Conservation (phyloP, 345 rosid species). For the Rhodomyrtus tomentosa region DNA sequence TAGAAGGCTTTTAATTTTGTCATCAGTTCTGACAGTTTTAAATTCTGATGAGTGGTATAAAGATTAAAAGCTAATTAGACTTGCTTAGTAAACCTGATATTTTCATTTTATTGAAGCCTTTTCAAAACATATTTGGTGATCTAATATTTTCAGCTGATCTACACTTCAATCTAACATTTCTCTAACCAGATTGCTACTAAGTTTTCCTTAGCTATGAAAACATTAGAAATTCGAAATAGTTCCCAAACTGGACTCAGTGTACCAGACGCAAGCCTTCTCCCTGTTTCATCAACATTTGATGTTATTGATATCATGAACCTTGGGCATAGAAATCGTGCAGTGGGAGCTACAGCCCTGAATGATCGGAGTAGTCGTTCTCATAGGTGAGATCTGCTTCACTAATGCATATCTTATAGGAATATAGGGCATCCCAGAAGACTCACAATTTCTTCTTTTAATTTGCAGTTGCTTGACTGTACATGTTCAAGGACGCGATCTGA, state of each 20-base stretch:
- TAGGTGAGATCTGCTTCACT: constrained; percentile 35
- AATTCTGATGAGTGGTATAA: neutral
- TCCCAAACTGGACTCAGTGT: constrained; percentile 92
- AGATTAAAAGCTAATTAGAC: neutral
- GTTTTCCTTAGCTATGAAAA: constrained; percentile 9
- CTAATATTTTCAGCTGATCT: neutral
- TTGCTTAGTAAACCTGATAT: neutral
- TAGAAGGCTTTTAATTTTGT: neutral
- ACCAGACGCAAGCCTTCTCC: constrained; percentile 80
- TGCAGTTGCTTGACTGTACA: constrained; percentile 96
- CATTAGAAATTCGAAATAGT: constrained; percentile 88
- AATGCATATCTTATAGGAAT: neutral
- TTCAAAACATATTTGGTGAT: neutral
- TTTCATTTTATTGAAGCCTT: neutral
- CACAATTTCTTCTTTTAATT: constrained; percentile 7
- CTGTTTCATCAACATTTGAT: constrained; percentile 75
- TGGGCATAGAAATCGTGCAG: constrained; percentile 87
- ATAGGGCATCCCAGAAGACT: neutral
- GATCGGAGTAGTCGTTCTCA: constrained; percentile 99
- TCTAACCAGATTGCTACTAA: constrained; percentile 20
- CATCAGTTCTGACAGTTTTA: neutral
- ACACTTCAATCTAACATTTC: constrained; percentile 2
- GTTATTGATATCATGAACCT: constrained; percentile 86
- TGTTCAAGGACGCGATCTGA: constrained; percentile 84
- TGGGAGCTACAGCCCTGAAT: constrained; percentile 92